These are phyloP conservation scores for Bipolaris zeicola DNA, from an alignment of 2,329 filamentous ascomycete genomes.

Conservation along the genomic window DNA sequence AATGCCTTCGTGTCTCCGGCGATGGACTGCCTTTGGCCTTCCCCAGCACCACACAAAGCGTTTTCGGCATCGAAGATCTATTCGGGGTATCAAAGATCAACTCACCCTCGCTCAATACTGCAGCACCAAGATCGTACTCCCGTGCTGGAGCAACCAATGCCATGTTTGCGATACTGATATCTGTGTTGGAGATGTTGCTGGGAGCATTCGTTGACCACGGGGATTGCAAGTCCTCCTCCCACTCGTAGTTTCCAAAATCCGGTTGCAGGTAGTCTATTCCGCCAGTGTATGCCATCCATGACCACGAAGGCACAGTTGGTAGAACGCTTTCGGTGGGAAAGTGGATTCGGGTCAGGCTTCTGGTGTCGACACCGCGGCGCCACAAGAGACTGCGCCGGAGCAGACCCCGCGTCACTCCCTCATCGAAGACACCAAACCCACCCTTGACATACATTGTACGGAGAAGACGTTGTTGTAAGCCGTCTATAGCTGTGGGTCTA, in stretches of 20 bases:
- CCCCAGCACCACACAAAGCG: background rate
- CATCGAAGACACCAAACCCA: slow-evolving; percentile 41
- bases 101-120: background rate
- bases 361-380: slow-evolving; percentile 3
- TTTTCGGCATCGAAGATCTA: background rate
- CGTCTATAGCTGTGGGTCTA: slow-evolving; percentile 39
- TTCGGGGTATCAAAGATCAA: slow-evolving; percentile 2
- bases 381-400: slow-evolving; percentile 16
- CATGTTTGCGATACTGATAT: background rate
- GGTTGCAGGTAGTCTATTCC: slow-evolving; percentile 22
- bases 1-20: background rate
- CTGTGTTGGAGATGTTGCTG: background rate
- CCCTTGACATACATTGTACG: slow-evolving; percentile 26
- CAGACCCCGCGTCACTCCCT: slow-evolving; percentile 8
- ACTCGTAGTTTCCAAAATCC: slow-evolving; percentile 12
- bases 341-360: slow-evolving; percentile 1
- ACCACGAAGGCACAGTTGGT: slow-evolving; percentile 17
- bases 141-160: background rate
- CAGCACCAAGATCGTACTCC: background rate
- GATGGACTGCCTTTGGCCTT: slow-evolving; percentile 1
- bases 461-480: slow-evolving; percentile 41
- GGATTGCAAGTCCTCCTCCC: slow-evolving; percentile 20
- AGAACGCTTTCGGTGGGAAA: slow-evolving; percentile 2
- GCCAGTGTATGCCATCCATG: slow-evolving; percentile 24
- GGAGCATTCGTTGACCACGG: background rate